Conservation (phyloP, 2,329 filamentous ascomycete genomes). For the Calonectria pseudoreteaudii region DNA sequence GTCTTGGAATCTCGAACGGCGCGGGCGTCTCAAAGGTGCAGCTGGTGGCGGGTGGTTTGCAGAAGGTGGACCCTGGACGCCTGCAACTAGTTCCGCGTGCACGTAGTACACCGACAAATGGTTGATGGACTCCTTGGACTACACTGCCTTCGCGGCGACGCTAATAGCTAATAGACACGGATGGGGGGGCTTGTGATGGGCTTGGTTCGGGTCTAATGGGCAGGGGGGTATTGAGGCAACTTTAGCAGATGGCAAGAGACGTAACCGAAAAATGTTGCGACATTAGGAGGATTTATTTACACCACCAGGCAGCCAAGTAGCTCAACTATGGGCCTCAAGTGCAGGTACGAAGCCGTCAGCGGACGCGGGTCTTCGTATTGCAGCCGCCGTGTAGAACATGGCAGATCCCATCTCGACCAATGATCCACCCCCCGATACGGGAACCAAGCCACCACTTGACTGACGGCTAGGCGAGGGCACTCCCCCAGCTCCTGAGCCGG, state of each 20-base stretch:
- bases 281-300: neutral
- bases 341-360: constrained; percentile 8
- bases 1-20: constrained; percentile 3
- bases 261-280: constrained; percentile 5
- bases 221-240: neutral
- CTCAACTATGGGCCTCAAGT: neutral
- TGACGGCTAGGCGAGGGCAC: neutral
- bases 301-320: neutral
- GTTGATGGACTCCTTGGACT: neutral
- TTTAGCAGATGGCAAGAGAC: neutral
- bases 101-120: constrained; percentile 1
- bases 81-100: neutral
- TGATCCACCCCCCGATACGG: constrained; percentile 10
- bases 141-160: neutral
- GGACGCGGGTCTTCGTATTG: constrained; percentile 13
- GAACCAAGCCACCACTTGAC: constrained; percentile 13
- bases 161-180: constrained; percentile 3
- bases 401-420: constrained; percentile 14
- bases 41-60: constrained; percentile 14
- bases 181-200: constrained; percentile 1
- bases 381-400: constrained; percentile 1
- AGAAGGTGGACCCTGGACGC: neutral
- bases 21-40: constrained; percentile 17
- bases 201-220: neutral
- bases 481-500: neutral